Base-by-base conservation (phyloP, 306 rosid genomes). In the Begonia masoniana region DNA sequence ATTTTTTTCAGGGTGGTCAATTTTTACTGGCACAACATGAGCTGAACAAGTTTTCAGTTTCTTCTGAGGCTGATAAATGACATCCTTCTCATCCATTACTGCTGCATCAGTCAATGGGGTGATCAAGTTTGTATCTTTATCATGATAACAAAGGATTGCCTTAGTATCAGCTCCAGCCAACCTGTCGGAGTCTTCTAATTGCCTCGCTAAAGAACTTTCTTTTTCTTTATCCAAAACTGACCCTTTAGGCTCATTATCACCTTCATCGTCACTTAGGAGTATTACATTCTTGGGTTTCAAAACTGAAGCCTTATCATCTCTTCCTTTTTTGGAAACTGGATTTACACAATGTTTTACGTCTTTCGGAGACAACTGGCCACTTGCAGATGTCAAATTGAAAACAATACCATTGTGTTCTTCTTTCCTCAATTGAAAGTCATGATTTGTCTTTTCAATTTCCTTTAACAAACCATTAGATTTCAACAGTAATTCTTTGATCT, bases 221-320 rank as follows among this genome's bases (percentile, higher is more conserved):
- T 54, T 69, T 58, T 58, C 58, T 45, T 66, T n/a, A n/a, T n/a
- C 72, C 67, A 83, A 60, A 60, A 64, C 57, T 13, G 52, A 49
- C 62, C 69, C 63, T 65, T 66, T 69, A 36, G 63, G 71, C 52
- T 74, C 81, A 64, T 79, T 31, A 31, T 31, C 93, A 58, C 70
- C 73, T 63, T 86, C 93, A 59, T 91, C 96, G 12, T 92, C 96
- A 58, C 93, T 87, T 41, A 83, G 82, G 72, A 81, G 71, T 64
- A 92, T 92, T 57, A 86, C 50, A 74, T 64, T 51, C 43, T 69
- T 76, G 23, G 43, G 65, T 55, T 57, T 50, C 59, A 13, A n/a
- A 21, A 43, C 69, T 48, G 76, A 62, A 67, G 70, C 57, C 68
- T 62, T 86, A 65, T 74, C 75, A 68, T 41, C 59, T 42, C 51